phyloP scores from a whole-genome alignment of 23 red algal genomes.

The Chondrus crispus region DNA sequence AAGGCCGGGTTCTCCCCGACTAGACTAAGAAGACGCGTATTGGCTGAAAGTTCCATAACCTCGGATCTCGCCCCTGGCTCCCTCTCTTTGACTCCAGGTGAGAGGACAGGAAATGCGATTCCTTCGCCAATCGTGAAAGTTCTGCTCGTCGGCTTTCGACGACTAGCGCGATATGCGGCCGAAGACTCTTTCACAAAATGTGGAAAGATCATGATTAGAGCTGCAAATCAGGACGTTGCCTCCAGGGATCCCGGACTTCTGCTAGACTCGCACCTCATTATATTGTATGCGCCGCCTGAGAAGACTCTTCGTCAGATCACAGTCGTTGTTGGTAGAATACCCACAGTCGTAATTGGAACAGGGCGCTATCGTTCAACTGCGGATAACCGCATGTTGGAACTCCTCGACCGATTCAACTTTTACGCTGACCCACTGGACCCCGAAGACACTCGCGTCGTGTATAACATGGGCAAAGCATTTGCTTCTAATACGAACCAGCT shows the following conservation, averaged over 20 bases:
- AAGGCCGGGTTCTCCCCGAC: background rate
- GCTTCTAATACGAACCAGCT: background rate
- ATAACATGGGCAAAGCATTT: constrained; percentile 25
- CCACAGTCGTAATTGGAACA: constrained; percentile 47
- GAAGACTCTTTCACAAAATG: constrained; percentile 58
- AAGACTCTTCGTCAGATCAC: constrained; percentile 13
- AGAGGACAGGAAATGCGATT: no score
- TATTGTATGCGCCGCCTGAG: constrained; percentile 54
- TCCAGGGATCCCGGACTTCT: constrained; percentile 36
- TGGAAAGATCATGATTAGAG: constrained; percentile 57
- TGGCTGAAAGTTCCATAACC: background rate
- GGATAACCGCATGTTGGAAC: background rate
- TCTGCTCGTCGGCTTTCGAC: constrained; percentile 58
- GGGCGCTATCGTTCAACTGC: constrained; percentile 44
- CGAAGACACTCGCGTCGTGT: constrained; percentile 1
- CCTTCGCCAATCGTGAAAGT: constrained; percentile 31
- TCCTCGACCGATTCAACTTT: constrained; percentile 33
- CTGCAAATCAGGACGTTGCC: constrained; percentile 11
- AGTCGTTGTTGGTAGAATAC: background rate
- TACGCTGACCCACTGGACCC: constrained; percentile 26
- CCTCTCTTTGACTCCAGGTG: background rate
- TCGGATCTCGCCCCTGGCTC: background rate
- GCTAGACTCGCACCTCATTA: constrained; percentile 11
- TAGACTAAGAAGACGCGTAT: constrained; percentile 15
- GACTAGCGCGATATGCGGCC: constrained; percentile 54